These are phyloP conservation scores for Xylaria polymorpha DNA, from an alignment of 2,329 filamentous ascomycete genomes.

Conservation along the genomic window DNA sequence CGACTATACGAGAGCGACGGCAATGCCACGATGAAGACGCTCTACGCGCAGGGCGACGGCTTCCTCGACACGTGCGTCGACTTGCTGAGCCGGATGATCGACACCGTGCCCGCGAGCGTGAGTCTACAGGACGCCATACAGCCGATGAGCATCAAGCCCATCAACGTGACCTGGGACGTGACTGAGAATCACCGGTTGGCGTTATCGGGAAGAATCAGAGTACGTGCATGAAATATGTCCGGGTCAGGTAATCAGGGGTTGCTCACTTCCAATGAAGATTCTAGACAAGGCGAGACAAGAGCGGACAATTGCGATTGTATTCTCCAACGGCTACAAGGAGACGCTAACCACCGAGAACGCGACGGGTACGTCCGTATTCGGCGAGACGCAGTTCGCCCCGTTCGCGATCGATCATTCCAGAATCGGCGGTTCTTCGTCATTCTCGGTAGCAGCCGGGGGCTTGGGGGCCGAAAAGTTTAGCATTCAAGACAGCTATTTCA, in stretches of 20 bases:
- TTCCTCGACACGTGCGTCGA: slow-evolving; percentile 45
- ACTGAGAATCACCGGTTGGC: slow-evolving; percentile 33
- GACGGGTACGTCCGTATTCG: slow-evolving; percentile 41
- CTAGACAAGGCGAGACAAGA: slow-evolving; percentile 28
- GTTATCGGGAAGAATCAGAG: slow-evolving; percentile 44
- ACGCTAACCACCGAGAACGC: slow-evolving; percentile 34
- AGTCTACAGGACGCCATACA: slow-evolving; percentile 40
- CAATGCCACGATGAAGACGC: slow-evolving; percentile 45
- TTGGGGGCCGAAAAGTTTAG: slow-evolving; percentile 33
- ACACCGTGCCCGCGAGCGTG: slow-evolving; percentile 46
- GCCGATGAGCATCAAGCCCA: slow-evolving; percentile 44
- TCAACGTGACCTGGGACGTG: slow-evolving; percentile 47
- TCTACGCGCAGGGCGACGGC: slow-evolving; percentile 42
- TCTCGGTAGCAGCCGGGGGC: slow-evolving; percentile 32
- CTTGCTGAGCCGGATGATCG: slow-evolving; percentile 45
- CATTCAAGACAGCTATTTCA: slow-evolving; percentile 38
- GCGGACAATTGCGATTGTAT: slow-evolving; percentile 33
- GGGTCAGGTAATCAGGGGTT: not conserved
- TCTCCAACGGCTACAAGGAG: slow-evolving; percentile 41
- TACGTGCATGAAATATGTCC: slow-evolving; percentile 24
- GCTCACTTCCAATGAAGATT: slow-evolving; percentile 33
- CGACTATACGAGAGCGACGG: slow-evolving; percentile 47
- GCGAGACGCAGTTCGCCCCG: slow-evolving; percentile 39
- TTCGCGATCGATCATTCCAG: slow-evolving; percentile 38
- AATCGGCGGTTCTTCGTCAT: slow-evolving; percentile 35